Conservation (phyloP, 2,329 filamentous ascomycete species). For the Zymoseptoria pseudotritici region DNA sequence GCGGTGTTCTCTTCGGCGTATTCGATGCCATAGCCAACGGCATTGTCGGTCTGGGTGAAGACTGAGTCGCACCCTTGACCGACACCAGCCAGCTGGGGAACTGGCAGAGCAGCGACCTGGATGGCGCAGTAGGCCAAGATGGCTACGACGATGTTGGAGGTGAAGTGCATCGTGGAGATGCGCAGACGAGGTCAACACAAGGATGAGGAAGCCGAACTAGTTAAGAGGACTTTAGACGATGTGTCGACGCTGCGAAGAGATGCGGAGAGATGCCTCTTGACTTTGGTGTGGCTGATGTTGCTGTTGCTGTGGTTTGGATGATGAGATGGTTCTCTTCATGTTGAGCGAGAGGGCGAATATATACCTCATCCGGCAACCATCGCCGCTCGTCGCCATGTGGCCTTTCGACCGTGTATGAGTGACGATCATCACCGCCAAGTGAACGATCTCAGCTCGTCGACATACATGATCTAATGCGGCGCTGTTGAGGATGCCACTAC, state of each 20-base stretch:
- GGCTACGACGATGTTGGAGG: constrained; percentile 8
- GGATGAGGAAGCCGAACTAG: background rate
- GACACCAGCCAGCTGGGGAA: constrained; percentile 20
- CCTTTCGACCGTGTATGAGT: background rate
- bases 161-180: constrained; percentile 13
- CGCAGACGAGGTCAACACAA: background rate
- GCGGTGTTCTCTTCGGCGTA: constrained; percentile 15
- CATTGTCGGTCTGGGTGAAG: constrained; percentile 16
- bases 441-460: background rate
- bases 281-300: background rate
- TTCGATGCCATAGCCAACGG: constrained; percentile 17
- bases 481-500: background rate
- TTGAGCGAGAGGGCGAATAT: background rate
- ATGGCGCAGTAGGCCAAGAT: constrained; percentile 11
- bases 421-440: background rate
- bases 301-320: background rate
- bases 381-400: background rate
- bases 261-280: background rate
- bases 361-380: background rate
- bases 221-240: background rate
- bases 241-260: background rate
- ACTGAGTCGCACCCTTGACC: constrained; percentile 16
- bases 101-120: constrained; percentile 9
- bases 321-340: background rate
- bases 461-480: background rate